Evolutionary conservation across 805 yeast species (phyloP).

Genomic region (Komagataella populi): DNA sequence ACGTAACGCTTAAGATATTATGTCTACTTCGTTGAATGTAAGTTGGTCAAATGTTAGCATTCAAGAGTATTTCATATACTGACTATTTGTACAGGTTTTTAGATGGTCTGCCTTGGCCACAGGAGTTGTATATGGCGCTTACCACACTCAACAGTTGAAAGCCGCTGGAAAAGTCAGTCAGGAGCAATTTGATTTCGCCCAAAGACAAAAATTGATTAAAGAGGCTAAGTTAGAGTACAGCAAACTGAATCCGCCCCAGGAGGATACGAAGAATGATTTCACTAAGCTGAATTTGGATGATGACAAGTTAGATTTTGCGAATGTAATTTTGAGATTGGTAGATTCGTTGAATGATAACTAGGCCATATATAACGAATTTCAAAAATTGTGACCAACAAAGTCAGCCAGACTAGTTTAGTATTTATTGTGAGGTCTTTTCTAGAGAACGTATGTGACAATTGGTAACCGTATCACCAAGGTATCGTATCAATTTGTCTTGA

Average conservation of each 20-base stretch:
- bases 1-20: neutral
- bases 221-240: slow-evolving; percentile 88
- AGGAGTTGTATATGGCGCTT: slow-evolving; percentile 82
- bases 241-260: slow-evolving; percentile 36
- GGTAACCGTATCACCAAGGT: too few species aligned
- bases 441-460: too few species aligned
- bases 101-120: slow-evolving; percentile 87
- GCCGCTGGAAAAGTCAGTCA: slow-evolving; percentile 42
- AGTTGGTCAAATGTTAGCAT: neutral
- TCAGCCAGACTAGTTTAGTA: neutral
- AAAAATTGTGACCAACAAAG: neutral
- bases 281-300: slow-evolving; percentile 60
- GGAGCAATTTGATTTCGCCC: slow-evolving; percentile 43
- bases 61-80: neutral
- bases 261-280: slow-evolving; percentile 22
- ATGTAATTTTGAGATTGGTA: slow-evolving; percentile 51
- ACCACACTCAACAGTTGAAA: slow-evolving; percentile 63
- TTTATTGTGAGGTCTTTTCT: neutral
- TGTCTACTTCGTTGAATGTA: neutral
- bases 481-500: too few species aligned
- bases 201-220: slow-evolving; percentile 61
- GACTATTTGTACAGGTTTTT: slow-evolving; percentile 38
- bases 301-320: slow-evolving; percentile 78
- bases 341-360: slow-evolving; percentile 29
- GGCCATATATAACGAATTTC: slow-evolving; percentile 2